Percentiles rank a stretch among this genome's conserved stretches.
Conservation (phyloP, 257 asterid species). For the Catharanthus roseus region DNA sequence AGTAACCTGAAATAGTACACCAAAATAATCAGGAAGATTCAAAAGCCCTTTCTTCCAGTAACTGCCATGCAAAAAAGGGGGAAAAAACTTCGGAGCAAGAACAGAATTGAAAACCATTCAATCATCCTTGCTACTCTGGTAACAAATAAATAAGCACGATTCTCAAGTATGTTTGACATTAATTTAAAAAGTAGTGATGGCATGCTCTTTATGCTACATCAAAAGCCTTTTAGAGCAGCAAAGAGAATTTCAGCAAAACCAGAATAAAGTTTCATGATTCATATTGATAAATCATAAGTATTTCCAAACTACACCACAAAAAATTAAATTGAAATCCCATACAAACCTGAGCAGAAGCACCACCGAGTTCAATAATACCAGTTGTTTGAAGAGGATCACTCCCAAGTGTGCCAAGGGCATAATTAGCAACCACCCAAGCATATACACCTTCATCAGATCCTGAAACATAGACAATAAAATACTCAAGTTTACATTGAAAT, state of each 20-base stretch:
- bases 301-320: neutral
- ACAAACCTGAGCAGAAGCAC: slow-evolving; percentile 97
- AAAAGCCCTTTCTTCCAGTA: neutral
- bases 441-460: slow-evolving; percentile 96
- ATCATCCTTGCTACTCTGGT: neutral
- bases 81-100: neutral
- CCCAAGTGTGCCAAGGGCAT: slow-evolving; percentile 94
- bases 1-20: slow-evolving; percentile 50
- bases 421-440: slow-evolving; percentile 98
- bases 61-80: neutral
- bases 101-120: neutral
- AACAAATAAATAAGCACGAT: neutral
- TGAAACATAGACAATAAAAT: slow-evolving; percentile 20
- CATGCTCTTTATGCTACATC: neutral
- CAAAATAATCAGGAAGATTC: slow-evolving; percentile 2
- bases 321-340: slow-evolving; percentile 15
- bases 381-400: slow-evolving; percentile 78
- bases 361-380: slow-evolving; percentile 97
- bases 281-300: neutral
- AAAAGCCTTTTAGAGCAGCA: neutral
- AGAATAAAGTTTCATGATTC: neutral
- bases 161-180: too few relatives aligned
- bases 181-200: neutral
- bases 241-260: neutral
- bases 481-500: slow-evolving; percentile 5